A percentile compares a stretch with the other conserved stretches of the same genome.
Conservation (phyloP, 148 eudicot species). For the Persicaria tinctoria region DNA sequence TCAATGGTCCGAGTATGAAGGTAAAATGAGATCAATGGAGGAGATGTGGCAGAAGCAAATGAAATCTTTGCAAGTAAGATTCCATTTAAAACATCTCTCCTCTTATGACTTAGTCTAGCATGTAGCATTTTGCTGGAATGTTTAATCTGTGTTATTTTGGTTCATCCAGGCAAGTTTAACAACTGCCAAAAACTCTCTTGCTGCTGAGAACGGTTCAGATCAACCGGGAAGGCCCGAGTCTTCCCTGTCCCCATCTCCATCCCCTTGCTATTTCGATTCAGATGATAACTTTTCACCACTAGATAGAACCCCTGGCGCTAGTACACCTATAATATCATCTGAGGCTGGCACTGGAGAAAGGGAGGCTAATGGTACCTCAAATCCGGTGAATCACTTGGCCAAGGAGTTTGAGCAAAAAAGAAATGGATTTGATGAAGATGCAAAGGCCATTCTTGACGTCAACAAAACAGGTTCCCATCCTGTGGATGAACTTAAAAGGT, state of each 20-base stretch:
- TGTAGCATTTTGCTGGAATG: neutral
- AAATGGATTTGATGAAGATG: slow-evolving; percentile 8
- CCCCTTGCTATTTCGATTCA: slow-evolving; percentile 32
- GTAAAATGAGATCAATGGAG: slow-evolving; percentile 77
- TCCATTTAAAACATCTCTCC: neutral
- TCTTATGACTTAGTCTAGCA: too few relatives aligned
- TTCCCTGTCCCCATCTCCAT: slow-evolving; percentile 26
- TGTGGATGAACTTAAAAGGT: slow-evolving; percentile 25
- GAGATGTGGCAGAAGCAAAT: slow-evolving; percentile 88
- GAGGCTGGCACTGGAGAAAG: slow-evolving; percentile 2
- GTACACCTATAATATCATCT: slow-evolving; percentile 9
- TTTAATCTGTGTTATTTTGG: neutral
- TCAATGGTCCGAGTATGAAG: slow-evolving; percentile 65
- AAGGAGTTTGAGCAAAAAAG: slow-evolving; percentile 10
- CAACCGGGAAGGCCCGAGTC: slow-evolving; percentile 33
- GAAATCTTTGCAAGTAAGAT: slow-evolving; percentile 68
- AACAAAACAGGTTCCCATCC: slow-evolving; percentile 14
- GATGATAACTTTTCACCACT: slow-evolving; percentile 29
- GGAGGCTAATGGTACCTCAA: neutral
- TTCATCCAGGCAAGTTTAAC: slow-evolving; percentile 37
- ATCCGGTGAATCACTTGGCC: slow-evolving; percentile 9
- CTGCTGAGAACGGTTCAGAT: slow-evolving; percentile 29
- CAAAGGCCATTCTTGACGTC: slow-evolving; percentile 2
- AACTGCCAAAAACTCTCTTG: slow-evolving; percentile 39
- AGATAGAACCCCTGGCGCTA: slow-evolving; percentile 12